Conservation (phyloP, 192 early-diverging fungal genomes). For the Obelidium mucronatum region DNA sequence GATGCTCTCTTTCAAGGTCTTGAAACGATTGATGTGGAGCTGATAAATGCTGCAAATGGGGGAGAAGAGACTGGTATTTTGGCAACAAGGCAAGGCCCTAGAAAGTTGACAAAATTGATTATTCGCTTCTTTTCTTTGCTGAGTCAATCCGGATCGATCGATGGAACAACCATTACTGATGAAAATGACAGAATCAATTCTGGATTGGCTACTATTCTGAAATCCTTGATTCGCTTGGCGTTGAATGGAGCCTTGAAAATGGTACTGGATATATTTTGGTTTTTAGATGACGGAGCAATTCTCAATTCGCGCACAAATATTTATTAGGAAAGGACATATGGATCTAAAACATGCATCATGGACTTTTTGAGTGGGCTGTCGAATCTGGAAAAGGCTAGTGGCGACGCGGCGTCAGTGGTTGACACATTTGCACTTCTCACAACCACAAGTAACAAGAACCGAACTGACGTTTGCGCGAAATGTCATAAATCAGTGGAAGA, state of each 20-base stretch:
- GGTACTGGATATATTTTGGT: conserved; percentile 43
- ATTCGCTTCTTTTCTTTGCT: conserved; percentile 94
- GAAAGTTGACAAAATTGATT: conserved; percentile 94
- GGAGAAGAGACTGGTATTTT: conserved; percentile 66
- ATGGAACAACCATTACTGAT: conserved; percentile 36
- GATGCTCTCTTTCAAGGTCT: conserved; percentile 90
- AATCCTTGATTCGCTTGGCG: conserved; percentile 88
- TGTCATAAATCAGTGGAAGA: conserved; percentile 88
- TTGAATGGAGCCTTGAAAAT: conserved; percentile 86
- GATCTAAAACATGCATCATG: conserved; percentile 57
- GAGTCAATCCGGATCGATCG: conserved; percentile 60
- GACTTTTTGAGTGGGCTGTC: conserved; percentile 79
- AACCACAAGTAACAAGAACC: conserved; percentile 56
- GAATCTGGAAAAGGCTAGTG: conserved; percentile 63
- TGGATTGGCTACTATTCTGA: conserved; percentile 90
- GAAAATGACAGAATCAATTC: conserved; percentile 91
- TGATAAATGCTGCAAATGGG: conserved; percentile 60
- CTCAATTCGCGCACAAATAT: background rate
- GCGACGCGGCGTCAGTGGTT: conserved; percentile 47
- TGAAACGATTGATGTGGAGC: conserved; percentile 82
- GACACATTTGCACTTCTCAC: conserved; percentile 54
- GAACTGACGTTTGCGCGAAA: conserved; percentile 79
- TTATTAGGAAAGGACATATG: conserved; percentile 72
- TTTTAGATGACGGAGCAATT: background rate
- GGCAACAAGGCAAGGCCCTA: conserved; percentile 76